These are phyloP conservation scores for Boeremia lycopersici DNA, from an alignment of 2,329 filamentous ascomycete species.

Conservation along the genomic window DNA sequence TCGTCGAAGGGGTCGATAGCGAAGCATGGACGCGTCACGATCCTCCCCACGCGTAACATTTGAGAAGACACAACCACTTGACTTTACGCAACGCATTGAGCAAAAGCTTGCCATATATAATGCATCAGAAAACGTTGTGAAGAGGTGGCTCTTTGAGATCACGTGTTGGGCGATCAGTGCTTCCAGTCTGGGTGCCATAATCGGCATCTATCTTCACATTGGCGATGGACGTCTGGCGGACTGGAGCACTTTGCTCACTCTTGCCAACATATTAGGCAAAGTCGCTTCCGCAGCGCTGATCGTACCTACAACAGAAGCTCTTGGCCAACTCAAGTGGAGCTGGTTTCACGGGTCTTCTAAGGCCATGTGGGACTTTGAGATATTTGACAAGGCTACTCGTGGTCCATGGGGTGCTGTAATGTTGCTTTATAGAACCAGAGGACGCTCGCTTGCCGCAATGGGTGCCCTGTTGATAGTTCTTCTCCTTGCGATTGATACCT, in stretches of 20 bases:
- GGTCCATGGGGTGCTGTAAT: conserved; percentile 36
- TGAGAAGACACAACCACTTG: neutral
- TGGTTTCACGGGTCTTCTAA: conserved; percentile 40
- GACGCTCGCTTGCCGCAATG: neutral
- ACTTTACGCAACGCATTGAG: conserved; percentile 26
- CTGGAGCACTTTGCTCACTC: conserved; percentile 26
- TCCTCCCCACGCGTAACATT: too few relatives aligned
- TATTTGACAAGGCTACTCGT: conserved; percentile 41
- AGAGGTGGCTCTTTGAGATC: too few relatives aligned
- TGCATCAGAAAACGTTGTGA: too few relatives aligned
- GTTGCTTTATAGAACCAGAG: conserved; percentile 21
- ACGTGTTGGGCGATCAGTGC: too few relatives aligned
- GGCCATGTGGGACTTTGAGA: conserved; percentile 44
- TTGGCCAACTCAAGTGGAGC: conserved; percentile 47
- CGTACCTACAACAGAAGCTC: conserved; percentile 35
- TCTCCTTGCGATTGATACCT: conserved; percentile 32
- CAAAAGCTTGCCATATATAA: too few relatives aligned
- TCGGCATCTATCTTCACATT: conserved; percentile 20
- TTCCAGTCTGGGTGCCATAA: conserved; percentile 25
- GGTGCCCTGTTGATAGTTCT: conserved; percentile 33
- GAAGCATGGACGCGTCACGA: too few relatives aligned
- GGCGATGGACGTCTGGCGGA: conserved; percentile 6
- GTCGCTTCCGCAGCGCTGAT: conserved; percentile 38
- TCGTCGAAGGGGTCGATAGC: too few relatives aligned
- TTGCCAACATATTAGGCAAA: conserved; percentile 36